A percentile compares a stretch with the other conserved stretches of the same genome.
Evolutionary conservation across 345 rosid species (phyloP).

Genomic region (Hibiscus trionum): DNA sequence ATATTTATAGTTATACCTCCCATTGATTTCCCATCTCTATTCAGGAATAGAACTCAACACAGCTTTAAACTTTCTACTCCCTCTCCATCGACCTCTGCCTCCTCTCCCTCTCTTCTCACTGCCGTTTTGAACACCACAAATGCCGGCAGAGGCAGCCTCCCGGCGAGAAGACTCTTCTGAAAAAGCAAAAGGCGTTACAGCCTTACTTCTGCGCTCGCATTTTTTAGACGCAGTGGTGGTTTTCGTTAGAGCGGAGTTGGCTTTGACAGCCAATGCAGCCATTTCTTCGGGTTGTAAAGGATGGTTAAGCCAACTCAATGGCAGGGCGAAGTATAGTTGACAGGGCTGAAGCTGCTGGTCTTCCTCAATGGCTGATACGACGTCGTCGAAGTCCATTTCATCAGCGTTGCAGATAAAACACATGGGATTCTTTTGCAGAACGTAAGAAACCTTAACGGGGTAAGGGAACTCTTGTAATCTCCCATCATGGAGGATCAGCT

Average conservation of each 20-base stretch:
- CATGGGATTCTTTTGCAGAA: slow-evolving; percentile 45
- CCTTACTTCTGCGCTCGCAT: slow-evolving; percentile 33
- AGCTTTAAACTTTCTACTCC: slow-evolving; percentile 38
- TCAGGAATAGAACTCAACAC: slow-evolving; percentile 69
- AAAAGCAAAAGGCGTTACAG: slow-evolving; percentile 20
- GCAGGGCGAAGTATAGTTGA: slow-evolving; percentile 78
- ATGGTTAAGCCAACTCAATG: slow-evolving; percentile 47
- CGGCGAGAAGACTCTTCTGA: slow-evolving; percentile 20
- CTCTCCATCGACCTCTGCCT: slow-evolving; percentile 11
- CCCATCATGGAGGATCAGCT: slow-evolving; percentile 74
- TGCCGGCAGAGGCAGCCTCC: slow-evolving; percentile 17
- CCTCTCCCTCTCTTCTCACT: slow-evolving; percentile 21
- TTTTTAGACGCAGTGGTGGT: slow-evolving; percentile 6
- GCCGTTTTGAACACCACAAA: slow-evolving; percentile 12
- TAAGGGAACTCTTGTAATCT: slow-evolving; percentile 63
- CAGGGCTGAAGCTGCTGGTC: slow-evolving; percentile 81
- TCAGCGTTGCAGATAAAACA: slow-evolving; percentile 90
- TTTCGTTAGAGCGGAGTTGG: slow-evolving; percentile 77
- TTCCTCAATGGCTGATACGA: slow-evolving; percentile 46
- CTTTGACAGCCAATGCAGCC: slow-evolving; percentile 99
- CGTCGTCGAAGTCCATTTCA: slow-evolving; percentile 86
- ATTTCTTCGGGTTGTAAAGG: slow-evolving; percentile 75
- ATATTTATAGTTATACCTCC: slow-evolving; percentile 20
- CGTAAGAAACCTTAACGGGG: slow-evolving; percentile 68
- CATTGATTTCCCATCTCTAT: slow-evolving; percentile 25